A percentile compares a stretch with the other conserved stretches of the same genome.
Conservation (phyloP, 208 protist genomes). For the Eutreptiella sp. region DNA sequence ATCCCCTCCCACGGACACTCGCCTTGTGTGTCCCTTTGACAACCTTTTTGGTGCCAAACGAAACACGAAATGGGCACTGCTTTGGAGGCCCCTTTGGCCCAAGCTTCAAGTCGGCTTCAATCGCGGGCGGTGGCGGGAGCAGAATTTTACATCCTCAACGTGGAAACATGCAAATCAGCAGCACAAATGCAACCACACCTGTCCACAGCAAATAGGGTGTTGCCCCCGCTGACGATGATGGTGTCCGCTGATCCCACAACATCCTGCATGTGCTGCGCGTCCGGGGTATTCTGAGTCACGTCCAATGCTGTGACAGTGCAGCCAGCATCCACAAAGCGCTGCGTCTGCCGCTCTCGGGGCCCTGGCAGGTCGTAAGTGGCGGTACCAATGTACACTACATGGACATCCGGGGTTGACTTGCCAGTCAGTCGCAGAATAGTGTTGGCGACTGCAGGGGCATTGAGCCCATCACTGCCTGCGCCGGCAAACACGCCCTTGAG, state of each 20-base stretch:
- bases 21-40: too few relatives aligned
- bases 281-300: conserved; percentile 44
- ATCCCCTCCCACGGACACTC: too few relatives aligned
- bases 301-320: conserved; percentile 47
- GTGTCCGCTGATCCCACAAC: conserved; percentile 49
- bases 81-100: too few relatives aligned
- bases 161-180: too few relatives aligned
- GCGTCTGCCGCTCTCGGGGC: conserved; percentile 39
- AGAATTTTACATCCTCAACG: too few relatives aligned
- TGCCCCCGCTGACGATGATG: conserved; percentile 71
- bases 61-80: too few relatives aligned
- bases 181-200: too few relatives aligned
- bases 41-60: too few relatives aligned
- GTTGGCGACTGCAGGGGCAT: conserved; percentile 45
- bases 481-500: conserved; percentile 61
- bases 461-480: conserved; percentile 50
- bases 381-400: conserved; percentile 71
- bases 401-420: conserved; percentile 32
- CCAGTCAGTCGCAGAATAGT: conserved; percentile 51
- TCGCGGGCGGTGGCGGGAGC: too few relatives aligned
- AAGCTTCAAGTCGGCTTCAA: too few relatives aligned
- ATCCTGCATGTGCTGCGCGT: conserved; percentile 37
- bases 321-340: conserved; percentile 44
- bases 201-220: conserved; percentile 76
- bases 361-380: conserved; percentile 69